Evolutionary conservation across 441 rosid species (phyloP), one percentile per base, ranked within the genome.

Genomic region (Populus trichocarpa): DNA sequence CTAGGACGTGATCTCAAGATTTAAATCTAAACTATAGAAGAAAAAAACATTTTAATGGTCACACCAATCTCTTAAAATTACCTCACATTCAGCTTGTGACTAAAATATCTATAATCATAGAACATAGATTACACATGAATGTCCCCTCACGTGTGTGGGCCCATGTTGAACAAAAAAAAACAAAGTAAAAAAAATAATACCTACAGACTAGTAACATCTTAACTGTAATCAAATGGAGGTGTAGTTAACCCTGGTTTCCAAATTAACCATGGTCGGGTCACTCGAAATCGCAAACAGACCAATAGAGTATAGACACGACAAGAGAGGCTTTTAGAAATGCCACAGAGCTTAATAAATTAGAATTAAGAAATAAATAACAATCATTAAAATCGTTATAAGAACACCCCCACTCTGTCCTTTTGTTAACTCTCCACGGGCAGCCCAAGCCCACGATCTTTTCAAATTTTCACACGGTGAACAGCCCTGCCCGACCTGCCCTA

Each of bases 401-500:
- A 6, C 6, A 30, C 10, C 35, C 18, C 20, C 33, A 16, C 10
- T 3, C 63, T 78, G 81, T 77, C 83, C 69, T 72, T 77, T 77
- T 70, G 65, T 16, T 13, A 46, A 36, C 36, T 23, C 23, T 18
- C 22, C 59, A 61, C 79, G 86, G 85, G 86, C 88, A 77, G 83
- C 69, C 77, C 75, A 40, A 50, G 40, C 67, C 76, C 53, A 53
- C 25, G 73, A 61, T 46, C 63, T 61, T 80, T 79, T 65, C 25
- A 73, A 26, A 30, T 40, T 68, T 46, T 40, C 36, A 73, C 38
- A 11, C 3, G 10, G 23, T 64, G 14, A 68, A 71, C 25, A 25
- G 67, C 67, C 46, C 78, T 87, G 83, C 86, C 91, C 88, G 80
- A 0, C 5, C 79, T 85, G 84, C 89, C 91, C 87, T 78, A 80